Percentiles rank a stretch among this genome's conserved stretches.
Evolutionary conservation across 352 stramenopile species (phyloP).

Genomic region (Phytophthora pini): DNA sequence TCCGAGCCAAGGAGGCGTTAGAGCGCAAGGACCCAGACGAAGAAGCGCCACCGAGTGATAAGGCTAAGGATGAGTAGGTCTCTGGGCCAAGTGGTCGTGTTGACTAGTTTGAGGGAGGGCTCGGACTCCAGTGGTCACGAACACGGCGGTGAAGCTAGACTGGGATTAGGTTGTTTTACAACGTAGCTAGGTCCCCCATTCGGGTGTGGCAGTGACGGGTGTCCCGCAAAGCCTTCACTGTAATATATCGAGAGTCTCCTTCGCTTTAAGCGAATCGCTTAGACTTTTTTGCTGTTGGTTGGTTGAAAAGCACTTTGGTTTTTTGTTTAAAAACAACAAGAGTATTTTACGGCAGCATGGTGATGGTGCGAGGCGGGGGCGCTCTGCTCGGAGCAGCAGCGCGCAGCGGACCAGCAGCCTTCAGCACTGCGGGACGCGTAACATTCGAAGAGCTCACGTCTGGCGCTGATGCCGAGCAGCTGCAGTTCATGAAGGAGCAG

Average conservation of each 20-base stretch:
- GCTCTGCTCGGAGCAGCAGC: conserved; percentile 10
- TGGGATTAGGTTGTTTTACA: conserved; percentile 28
- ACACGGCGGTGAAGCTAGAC: conserved; percentile 22
- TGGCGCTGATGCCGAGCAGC: conserved; percentile 75
- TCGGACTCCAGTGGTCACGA: neutral
- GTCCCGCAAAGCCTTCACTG: conserved; percentile 32
- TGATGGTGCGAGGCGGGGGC: conserved; percentile 25
- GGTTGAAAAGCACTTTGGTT: conserved; percentile 22
- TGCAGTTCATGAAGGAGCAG: conserved; percentile 92
- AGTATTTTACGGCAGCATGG: conserved; percentile 4
- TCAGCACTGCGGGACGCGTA: conserved; percentile 32
- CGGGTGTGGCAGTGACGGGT: conserved; percentile 16
- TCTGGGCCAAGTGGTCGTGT: conserved; percentile 4
- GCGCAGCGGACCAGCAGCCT: conserved; percentile 14
- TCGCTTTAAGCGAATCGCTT: conserved; percentile 1
- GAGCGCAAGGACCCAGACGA: conserved; percentile 49
- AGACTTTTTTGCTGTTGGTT: conserved; percentile 11
- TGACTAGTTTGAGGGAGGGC: neutral
- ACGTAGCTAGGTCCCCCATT: conserved; percentile 29
- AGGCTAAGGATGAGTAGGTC: conserved; percentile 32
- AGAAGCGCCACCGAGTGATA: conserved; percentile 29
- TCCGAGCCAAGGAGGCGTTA: conserved; percentile 89
- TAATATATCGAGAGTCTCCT: conserved; percentile 34
- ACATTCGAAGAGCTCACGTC: conserved; percentile 74
- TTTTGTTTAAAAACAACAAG: neutral